These are phyloP conservation scores for Endoconidiophora laricicola DNA, from an alignment of 2,329 filamentous ascomycete species.

Conservation along the genomic window DNA sequence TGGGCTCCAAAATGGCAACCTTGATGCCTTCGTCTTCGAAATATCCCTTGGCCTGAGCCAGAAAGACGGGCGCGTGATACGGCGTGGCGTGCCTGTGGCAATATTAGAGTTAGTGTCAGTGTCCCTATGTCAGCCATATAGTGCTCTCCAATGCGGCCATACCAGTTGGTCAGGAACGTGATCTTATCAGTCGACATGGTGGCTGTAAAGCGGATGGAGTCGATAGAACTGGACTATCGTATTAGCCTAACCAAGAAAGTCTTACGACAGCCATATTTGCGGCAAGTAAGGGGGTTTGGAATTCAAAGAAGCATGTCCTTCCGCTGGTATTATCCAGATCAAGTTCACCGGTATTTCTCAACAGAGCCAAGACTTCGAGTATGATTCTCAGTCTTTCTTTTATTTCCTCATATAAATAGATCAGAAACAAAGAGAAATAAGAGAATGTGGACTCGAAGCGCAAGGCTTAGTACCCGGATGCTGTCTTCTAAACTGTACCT, in stretches of 20 bases:
- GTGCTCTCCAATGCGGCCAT: constrained; percentile 19
- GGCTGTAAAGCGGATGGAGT: constrained; percentile 21
- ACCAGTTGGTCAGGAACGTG: constrained; percentile 74
- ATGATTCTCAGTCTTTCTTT: neutral
- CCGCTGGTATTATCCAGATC: constrained; percentile 79
- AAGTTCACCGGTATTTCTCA: constrained; percentile 75
- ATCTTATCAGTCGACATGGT: constrained; percentile 72
- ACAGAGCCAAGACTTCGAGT: constrained; percentile 16
- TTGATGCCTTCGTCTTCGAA: constrained; percentile 63
- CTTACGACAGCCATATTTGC: constrained; percentile 15
- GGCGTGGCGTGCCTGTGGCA: constrained; percentile 56
- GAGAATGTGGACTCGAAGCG: neutral
- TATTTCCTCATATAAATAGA: neutral
- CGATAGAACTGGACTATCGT: neutral
- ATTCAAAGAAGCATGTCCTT: constrained; percentile 64
- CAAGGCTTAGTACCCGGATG: constrained; percentile 20
- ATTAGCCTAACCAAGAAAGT: constrained; percentile 21
- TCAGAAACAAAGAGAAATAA: constrained; percentile 21
- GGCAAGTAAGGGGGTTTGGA: constrained; percentile 19
- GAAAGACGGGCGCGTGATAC: constrained; percentile 63
- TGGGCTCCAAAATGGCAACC: constrained; percentile 61
- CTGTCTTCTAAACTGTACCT: constrained; percentile 26
- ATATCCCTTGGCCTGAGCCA: constrained; percentile 60
- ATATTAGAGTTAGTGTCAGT: constrained; percentile 6
- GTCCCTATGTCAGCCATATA: constrained; percentile 3